phyloP scores from a whole-genome alignment of 192 early-diverging fungal genomes.

The Backusella morwellensis region DNA sequence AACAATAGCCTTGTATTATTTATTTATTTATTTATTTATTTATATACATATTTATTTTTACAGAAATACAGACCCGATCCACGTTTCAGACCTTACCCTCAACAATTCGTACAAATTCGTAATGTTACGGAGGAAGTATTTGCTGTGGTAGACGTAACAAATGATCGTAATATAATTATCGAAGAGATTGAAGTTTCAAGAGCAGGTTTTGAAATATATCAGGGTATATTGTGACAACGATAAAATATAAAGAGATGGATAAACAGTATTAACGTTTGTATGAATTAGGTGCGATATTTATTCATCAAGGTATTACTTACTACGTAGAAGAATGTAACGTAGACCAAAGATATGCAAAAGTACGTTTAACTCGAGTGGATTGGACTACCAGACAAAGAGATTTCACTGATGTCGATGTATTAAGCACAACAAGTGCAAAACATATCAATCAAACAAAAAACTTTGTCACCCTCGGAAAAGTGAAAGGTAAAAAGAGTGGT shows the following conservation, averaged over 20 bases:
- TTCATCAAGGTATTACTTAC: conserved; percentile 58
- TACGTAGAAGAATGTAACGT: conserved; percentile 51
- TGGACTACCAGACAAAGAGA: conserved; percentile 55
- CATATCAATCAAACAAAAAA: background rate
- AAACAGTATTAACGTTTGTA: background rate
- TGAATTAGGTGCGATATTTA: conserved; percentile 52
- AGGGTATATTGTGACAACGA: conserved; percentile 34
- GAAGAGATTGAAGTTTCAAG: conserved; percentile 54
- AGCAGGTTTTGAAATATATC: conserved; percentile 56
- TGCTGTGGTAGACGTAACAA: conserved; percentile 50
- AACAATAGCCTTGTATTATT: background rate
- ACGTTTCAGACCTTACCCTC: conserved; percentile 43
- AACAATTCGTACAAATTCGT: conserved; percentile 47
- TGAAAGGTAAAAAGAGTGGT: conserved; percentile 20
- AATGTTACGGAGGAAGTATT: conserved; percentile 44
- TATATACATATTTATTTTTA: background rate
- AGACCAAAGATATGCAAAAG: conserved; percentile 41
- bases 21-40: background rate
- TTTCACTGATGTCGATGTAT: conserved; percentile 53
- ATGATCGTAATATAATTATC: conserved; percentile 33
- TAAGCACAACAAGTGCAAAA: background rate
- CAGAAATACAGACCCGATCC: conserved; percentile 46
- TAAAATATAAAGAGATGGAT: background rate
- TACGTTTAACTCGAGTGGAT: conserved; percentile 41
- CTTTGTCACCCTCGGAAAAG: conserved; percentile 18